A percentile compares a stretch with the other conserved stretches of the same genome.
Evolutionary conservation across 106 monocot genomes (phyloP).

Genomic region (Platanthera guangdongensis): DNA sequence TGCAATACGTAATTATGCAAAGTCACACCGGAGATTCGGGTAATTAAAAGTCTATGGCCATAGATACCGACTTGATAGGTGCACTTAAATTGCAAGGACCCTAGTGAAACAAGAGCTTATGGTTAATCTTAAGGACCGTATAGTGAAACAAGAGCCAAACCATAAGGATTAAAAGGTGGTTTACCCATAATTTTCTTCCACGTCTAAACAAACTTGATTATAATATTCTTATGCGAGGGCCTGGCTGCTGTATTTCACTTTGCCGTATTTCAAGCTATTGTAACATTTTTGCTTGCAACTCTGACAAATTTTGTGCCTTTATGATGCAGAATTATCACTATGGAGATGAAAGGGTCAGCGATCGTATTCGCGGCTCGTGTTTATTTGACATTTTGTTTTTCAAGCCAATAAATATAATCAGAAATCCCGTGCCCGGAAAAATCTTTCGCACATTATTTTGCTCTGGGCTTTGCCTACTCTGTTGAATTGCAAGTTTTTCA

Average conservation of each 20-base stretch:
- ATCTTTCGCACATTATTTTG: not conserved
- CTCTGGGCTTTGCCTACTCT: not conserved
- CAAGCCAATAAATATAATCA: not conserved
- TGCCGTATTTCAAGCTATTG: no score
- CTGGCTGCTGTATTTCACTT: not conserved
- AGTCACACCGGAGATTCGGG: no score
- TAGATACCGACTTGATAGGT: no score
- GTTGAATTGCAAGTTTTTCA: not conserved
- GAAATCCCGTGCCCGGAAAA: not conserved
- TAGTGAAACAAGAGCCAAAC: no score
- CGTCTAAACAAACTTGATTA: not conserved
- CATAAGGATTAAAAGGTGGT: no score
- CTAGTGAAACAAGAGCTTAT: no score
- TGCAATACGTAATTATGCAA: no score
- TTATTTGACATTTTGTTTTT: not conserved
- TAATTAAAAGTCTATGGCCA: no score
- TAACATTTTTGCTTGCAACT: not conserved
- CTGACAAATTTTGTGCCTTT: not conserved
- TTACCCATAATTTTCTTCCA: not conserved
- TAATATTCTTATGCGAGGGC: not conserved
- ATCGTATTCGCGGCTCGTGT: not conserved
- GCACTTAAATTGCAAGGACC: no score
- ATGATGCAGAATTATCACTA: not conserved
- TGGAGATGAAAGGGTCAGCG: conserved; percentile 6
- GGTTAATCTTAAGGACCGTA: no score